phyloP scores from a whole-genome alignment of 208 protist genomes.

The Crithidia expoeki region DNA sequence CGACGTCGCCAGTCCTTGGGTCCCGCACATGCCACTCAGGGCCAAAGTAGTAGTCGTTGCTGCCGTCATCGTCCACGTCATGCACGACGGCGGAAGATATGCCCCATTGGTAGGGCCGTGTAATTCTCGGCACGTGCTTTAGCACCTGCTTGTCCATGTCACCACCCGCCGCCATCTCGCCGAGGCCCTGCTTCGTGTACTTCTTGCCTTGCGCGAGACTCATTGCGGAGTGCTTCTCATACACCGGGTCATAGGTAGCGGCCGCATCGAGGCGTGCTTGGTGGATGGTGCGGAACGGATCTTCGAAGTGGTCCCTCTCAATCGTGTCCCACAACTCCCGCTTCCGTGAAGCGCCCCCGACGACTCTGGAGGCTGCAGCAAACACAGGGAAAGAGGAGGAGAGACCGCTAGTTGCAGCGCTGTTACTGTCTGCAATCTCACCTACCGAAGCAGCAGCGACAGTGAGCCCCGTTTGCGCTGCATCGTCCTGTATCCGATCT shows the following conservation, averaged over 20 bases:
- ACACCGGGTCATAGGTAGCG: constrained; percentile 67
- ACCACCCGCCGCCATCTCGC: constrained; percentile 72
- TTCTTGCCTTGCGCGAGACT: constrained; percentile 76
- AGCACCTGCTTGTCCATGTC: constrained; percentile 74
- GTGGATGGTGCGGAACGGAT: constrained; percentile 77
- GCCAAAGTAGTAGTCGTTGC: constrained; percentile 72
- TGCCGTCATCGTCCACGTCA: constrained; percentile 79
- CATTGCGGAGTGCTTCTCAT: constrained; percentile 50
- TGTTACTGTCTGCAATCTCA: background rate
- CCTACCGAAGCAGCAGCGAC: background rate
- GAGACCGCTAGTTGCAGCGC: background rate
- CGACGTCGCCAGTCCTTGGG: constrained; percentile 80
- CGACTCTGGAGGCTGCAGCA: background rate
- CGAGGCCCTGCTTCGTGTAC: constrained; percentile 61
- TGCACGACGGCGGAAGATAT: constrained; percentile 53
- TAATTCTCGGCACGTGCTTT: constrained; percentile 39
- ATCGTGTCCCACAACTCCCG: constrained; percentile 65
- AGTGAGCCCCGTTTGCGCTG: background rate
- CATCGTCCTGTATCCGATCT: constrained; percentile 34
- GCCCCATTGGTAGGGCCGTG: constrained; percentile 66
- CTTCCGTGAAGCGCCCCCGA: constrained; percentile 20
- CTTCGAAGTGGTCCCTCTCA: constrained; percentile 72
- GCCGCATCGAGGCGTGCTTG: constrained; percentile 84
- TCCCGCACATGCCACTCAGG: constrained; percentile 76
- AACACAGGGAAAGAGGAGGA: background rate